Percentiles rank a stretch among this genome's conserved stretches.
Evolutionary conservation across 148 eudicot species (phyloP).

Genomic region (Oxyria digyna): DNA sequence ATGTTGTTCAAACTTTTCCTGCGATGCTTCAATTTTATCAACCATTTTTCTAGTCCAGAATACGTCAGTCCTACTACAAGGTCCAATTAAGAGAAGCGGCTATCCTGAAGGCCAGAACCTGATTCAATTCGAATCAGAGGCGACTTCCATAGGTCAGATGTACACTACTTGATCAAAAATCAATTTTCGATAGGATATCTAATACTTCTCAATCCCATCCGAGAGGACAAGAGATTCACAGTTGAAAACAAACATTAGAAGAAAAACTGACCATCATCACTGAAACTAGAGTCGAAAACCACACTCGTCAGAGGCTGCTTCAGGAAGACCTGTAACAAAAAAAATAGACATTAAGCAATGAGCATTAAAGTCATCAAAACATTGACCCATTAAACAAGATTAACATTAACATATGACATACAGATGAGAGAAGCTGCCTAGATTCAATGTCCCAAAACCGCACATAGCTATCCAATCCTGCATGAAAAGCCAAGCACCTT

Average conservation of each 20-base stretch:
- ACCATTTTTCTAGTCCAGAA: background rate
- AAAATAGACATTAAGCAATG: constrained; percentile 7
- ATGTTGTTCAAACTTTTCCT: background rate
- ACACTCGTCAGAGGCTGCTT: constrained; percentile 79
- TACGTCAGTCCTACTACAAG: background rate
- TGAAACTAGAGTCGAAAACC: constrained; percentile 64
- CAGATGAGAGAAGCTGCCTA: constrained; percentile 87
- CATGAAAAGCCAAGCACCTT: constrained; percentile 2
- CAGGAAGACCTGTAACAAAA: constrained; percentile 63
- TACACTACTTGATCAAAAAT: background rate
- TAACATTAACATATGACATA: constrained; percentile 27
- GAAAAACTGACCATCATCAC: constrained; percentile 45
- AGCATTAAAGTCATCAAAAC: background rate
- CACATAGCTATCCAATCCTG: constrained; percentile 87
- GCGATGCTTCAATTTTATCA: background rate
- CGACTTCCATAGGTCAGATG: background rate
- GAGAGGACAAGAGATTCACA: background rate
- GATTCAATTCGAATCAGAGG: background rate
- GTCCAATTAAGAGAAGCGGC: background rate
- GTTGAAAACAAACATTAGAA: background rate
- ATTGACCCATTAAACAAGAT: background rate
- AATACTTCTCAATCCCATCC: background rate
- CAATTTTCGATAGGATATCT: background rate
- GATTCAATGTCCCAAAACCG: constrained; percentile 87
- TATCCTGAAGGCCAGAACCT: background rate